Evolutionary conservation across 208 protist genomes (phyloP).

Genomic region (Wallacemonas sp.): DNA sequence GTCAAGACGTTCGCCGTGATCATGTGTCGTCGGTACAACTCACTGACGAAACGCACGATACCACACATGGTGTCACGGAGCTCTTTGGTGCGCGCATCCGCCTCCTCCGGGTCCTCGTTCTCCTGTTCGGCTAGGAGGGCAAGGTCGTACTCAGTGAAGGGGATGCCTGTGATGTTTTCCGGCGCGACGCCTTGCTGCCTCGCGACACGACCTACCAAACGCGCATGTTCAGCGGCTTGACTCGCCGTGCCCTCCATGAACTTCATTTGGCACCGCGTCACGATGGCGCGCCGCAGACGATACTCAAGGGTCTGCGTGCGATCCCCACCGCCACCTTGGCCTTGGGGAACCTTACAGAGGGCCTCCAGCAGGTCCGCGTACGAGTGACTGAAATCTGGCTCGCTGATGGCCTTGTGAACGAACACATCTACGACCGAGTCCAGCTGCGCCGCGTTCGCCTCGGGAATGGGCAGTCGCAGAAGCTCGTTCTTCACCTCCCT

Average conservation of each 20-base stretch:
- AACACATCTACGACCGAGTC: constrained; percentile 76
- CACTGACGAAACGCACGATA: constrained; percentile 74
- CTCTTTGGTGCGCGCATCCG: constrained; percentile 26
- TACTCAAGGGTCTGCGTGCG: constrained; percentile 65
- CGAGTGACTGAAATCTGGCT: constrained; percentile 66
- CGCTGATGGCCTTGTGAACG: constrained; percentile 74
- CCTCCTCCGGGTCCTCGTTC: constrained; percentile 19
- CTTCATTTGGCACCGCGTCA: constrained; percentile 66
- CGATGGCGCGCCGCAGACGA: constrained; percentile 61
- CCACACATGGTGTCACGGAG: constrained; percentile 61
- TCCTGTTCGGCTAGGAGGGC: background rate
- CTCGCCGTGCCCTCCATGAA: constrained; percentile 36
- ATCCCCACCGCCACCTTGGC: constrained; percentile 56
- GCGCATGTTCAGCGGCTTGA: constrained; percentile 17
- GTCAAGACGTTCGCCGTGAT: constrained; percentile 55
- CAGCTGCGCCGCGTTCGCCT: constrained; percentile 67
- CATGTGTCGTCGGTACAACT: constrained; percentile 71
- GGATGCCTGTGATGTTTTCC: background rate
- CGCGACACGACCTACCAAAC: background rate
- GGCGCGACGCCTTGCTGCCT: constrained; percentile 2
- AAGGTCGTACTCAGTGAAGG: constrained; percentile 7
- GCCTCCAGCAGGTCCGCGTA: constrained; percentile 74
- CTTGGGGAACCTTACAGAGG: constrained; percentile 61
- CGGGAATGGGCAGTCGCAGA: constrained; percentile 77
- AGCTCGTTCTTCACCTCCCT: constrained; percentile 84